These are phyloP conservation scores for Cordyceps cateniannulata DNA, from an alignment of 2,329 filamentous ascomycete species.

Conservation along the genomic window DNA sequence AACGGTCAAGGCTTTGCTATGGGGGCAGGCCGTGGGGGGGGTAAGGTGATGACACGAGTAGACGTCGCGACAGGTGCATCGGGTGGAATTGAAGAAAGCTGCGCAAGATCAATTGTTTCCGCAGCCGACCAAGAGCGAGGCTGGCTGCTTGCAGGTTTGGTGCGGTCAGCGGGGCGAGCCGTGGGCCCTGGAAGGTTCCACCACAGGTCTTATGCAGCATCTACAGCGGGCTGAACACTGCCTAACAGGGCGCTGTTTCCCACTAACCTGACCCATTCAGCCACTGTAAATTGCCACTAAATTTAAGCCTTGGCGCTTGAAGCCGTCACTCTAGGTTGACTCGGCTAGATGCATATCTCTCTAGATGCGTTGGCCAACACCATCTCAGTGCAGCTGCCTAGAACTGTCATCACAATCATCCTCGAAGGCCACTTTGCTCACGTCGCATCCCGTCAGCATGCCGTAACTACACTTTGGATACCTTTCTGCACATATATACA, in stretches of 20 bases:
- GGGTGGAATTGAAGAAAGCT: neutral
- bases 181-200: constrained; percentile 11
- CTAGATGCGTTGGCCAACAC: neutral
- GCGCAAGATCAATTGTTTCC: neutral
- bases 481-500: neutral
- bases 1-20: neutral
- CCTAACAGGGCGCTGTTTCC: neutral
- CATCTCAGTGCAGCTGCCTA: neutral
- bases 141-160: neutral
- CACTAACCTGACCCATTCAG: constrained; percentile 4
- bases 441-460: neutral
- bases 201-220: neutral
- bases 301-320: neutral
- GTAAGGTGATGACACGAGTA: neutral
- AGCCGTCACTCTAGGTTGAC: neutral
- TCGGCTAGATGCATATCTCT: constrained; percentile 7
- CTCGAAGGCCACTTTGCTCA: neutral
- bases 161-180: constrained; percentile 7
- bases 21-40: neutral
- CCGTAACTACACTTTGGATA: neutral
- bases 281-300: neutral
- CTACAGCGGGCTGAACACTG: neutral
- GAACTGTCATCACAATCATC: neutral
- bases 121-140: neutral
- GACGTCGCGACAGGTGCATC: neutral